Percentiles rank a stretch among this genome's conserved stretches.
Conservation (phyloP, 345 rosid species). For the Populus simonii region DNA sequence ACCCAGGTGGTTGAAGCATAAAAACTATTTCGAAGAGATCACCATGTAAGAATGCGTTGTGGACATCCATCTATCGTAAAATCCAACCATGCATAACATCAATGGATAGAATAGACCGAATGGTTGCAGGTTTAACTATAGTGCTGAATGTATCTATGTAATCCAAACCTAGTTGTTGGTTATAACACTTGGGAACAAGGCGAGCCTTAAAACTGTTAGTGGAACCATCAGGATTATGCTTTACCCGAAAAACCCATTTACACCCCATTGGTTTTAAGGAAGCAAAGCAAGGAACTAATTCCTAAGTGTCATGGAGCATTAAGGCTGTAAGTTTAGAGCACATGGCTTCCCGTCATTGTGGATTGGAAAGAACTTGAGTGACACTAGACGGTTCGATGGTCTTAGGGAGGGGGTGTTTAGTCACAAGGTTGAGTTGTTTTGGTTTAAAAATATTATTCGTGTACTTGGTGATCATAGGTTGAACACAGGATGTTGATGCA, state of each 20-base stretch:
- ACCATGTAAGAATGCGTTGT: not conserved
- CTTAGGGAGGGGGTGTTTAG: no score
- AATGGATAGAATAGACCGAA: not conserved
- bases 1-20: not conserved
- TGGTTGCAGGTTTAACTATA: not conserved
- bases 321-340: not conserved
- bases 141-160: not conserved
- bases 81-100: not conserved
- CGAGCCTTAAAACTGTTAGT: not conserved
- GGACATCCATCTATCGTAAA: not conserved
- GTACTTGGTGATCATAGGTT: no score
- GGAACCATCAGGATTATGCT: not conserved
- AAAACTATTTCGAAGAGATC: not conserved
- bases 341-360: not conserved
- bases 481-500: no score
- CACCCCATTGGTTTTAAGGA: not conserved
- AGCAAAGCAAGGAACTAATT: no score
- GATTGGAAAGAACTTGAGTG: no score
- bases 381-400: no score
- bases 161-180: not conserved
- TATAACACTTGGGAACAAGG: not conserved
- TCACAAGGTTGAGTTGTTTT: no score
- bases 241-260: not conserved
- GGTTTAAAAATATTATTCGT: no score
- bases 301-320: no score